A percentile compares a stretch with the other conserved stretches of the same genome.
Evolutionary conservation across 768 basidiomycete genomes (phyloP).

Genomic region (Podaxis carcinomalis): DNA sequence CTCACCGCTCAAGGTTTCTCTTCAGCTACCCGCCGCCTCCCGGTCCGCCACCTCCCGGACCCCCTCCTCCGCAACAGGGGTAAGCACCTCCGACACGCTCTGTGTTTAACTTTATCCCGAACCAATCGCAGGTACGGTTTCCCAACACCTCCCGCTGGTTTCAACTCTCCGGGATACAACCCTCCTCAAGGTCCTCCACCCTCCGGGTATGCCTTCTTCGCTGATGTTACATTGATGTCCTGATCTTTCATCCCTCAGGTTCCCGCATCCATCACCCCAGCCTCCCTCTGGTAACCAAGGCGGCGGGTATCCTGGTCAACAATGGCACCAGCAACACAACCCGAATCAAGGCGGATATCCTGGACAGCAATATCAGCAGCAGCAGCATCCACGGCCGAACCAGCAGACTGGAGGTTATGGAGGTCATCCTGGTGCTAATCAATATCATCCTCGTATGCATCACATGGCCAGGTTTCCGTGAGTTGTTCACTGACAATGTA

Average conservation of each 20-base stretch:
- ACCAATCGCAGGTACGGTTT: constrained; percentile 7
- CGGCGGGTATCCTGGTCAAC: constrained; percentile 14
- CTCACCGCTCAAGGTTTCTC: neutral
- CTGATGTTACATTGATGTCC: neutral
- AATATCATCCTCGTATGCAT: constrained; percentile 19
- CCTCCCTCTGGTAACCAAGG: constrained; percentile 13
- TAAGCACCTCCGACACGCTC: neutral
- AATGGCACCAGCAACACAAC: constrained; percentile 15
- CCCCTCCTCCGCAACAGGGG: constrained; percentile 2
- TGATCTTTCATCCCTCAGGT: neutral
- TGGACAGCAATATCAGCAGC: constrained; percentile 38
- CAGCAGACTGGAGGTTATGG: constrained; percentile 7
- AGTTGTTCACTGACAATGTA: constrained; percentile 12
- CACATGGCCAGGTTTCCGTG: neutral
- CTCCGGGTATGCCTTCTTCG: constrained; percentile 21
- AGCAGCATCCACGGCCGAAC: constrained; percentile 11
- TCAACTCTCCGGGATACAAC: constrained; percentile 6
- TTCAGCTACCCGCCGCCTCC: constrained; percentile 17
- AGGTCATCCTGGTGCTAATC: constrained; percentile 14
- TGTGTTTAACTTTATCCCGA: neutral
- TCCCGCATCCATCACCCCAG: neutral
- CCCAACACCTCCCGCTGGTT: constrained; percentile 6
- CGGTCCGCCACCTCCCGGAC: constrained; percentile 15
- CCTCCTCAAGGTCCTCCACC: constrained; percentile 20
- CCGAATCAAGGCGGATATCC: constrained; percentile 34